A percentile compares a stretch with the other conserved stretches of the same genome.
Conservation (phyloP, 306 rosid genomes). For the Lotus japonicus region DNA sequence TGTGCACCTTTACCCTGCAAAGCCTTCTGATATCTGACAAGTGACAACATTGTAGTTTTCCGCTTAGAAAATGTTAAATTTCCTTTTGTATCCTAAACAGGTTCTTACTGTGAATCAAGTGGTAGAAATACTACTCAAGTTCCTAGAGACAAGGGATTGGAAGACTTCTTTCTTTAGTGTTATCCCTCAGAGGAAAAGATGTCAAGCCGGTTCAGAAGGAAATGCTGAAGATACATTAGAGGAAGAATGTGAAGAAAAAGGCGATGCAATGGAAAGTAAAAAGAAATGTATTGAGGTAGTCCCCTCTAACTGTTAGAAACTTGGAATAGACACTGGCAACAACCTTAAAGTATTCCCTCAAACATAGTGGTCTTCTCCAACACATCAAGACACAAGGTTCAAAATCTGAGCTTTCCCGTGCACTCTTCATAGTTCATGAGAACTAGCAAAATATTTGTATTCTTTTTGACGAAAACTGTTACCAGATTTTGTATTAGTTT, state of each 20-base stretch:
- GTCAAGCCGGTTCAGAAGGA: conserved; percentile 41
- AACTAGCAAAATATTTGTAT: neutral
- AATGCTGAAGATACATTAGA: conserved; percentile 24
- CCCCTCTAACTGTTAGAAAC: conserved; percentile 21
- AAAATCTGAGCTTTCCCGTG: neutral
- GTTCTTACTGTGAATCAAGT: conserved; percentile 97
- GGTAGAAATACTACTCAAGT: conserved; percentile 50
- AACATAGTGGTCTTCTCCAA: neutral
- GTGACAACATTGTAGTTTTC: neutral
- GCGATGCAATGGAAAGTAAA: conserved; percentile 15
- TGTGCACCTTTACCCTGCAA: neutral
- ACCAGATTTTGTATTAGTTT: neutral
- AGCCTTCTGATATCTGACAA: neutral
- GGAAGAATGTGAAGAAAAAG: conserved; percentile 29
- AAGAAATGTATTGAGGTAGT: conserved; percentile 20
- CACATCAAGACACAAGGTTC: neutral
- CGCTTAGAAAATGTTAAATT: neutral
- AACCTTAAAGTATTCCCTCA: neutral
- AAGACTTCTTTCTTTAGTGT: conserved; percentile 69
- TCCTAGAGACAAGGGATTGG: conserved; percentile 79
- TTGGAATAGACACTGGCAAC: neutral
- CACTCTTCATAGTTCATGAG: neutral
- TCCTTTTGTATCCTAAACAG: conserved; percentile 23
- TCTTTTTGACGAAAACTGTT: conserved; percentile 7
- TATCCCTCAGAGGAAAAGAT: conserved; percentile 81